phyloP scores from a whole-genome alignment of 78 protist species.

The Corallochytrium limacisporum region DNA sequence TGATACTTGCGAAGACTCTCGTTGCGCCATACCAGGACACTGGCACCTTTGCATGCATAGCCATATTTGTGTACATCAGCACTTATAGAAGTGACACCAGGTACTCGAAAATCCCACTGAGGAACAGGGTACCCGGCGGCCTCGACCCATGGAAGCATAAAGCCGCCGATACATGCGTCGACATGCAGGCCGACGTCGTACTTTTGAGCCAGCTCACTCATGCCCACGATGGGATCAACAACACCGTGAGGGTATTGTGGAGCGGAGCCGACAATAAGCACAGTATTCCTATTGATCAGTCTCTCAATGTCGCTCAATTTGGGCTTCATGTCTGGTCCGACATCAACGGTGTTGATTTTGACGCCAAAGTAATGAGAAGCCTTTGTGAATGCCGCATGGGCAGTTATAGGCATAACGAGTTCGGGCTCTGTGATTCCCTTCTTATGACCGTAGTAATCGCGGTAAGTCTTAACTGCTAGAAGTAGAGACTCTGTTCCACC shows the following conservation, averaged over 20 bases:
- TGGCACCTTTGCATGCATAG: constrained; percentile 27
- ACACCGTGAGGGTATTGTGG: constrained; percentile 28
- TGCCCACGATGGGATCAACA: constrained; percentile 8
- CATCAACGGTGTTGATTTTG: background rate
- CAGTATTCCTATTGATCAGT: constrained; percentile 10
- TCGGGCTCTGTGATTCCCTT: background rate
- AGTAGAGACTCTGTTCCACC: constrained; percentile 48
- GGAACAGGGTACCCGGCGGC: background rate
- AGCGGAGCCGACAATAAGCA: constrained; percentile 16
- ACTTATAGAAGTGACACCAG: constrained; percentile 39
- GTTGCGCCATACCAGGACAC: constrained; percentile 16
- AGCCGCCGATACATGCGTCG: constrained; percentile 44
- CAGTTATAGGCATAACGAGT: background rate
- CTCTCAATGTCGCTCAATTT: background rate
- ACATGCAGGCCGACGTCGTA: constrained; percentile 16
- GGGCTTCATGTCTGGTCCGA: background rate
- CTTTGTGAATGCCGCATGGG: constrained; percentile 39
- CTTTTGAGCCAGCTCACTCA: background rate
- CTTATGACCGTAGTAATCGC: constrained; percentile 18
- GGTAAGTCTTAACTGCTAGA: constrained; percentile 28
- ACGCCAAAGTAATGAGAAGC: constrained; percentile 22
- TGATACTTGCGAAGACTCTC: background rate
- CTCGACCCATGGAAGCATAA: constrained; percentile 9
- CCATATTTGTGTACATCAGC: constrained; percentile 54
- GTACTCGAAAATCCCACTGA: constrained; percentile 4